Evolutionary conservation across 2,329 filamentous ascomycete genomes (phyloP).

Genomic region (Pseudogymnoascus sp.): DNA sequence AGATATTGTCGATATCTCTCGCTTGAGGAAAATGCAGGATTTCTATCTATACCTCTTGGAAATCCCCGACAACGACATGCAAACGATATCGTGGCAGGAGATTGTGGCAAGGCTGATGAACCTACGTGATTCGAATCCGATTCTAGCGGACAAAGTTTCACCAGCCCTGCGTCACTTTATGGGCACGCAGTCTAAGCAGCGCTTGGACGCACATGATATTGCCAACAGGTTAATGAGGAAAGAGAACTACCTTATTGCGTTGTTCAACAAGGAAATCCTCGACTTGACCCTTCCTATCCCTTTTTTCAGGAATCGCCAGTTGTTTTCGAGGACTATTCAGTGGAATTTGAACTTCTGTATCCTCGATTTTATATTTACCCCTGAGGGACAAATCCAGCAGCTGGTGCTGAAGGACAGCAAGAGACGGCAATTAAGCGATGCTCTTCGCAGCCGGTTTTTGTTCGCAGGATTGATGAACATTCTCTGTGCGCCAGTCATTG

Average conservation of each 20-base stretch:
- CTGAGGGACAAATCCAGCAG: conserved; percentile 76
- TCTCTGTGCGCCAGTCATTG: conserved; percentile 75
- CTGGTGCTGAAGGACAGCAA: conserved; percentile 79
- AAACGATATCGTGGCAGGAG: conserved; percentile 67
- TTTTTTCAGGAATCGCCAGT: conserved; percentile 66
- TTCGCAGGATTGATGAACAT: conserved; percentile 83
- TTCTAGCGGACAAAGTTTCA: conserved; percentile 54
- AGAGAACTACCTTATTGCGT: conserved; percentile 92
- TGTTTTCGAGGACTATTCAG: conserved; percentile 83
- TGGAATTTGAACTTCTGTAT: conserved; percentile 90
- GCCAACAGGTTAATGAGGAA: conserved; percentile 93
- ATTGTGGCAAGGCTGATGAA: conserved; percentile 62
- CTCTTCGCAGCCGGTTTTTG: conserved; percentile 66
- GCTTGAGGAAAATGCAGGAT: conserved; percentile 55
- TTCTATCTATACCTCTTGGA: conserved; percentile 62
- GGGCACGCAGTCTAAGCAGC: conserved; percentile 82
- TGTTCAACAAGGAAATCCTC: conserved; percentile 94
- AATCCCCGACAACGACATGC: conserved; percentile 61
- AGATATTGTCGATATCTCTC: conserved; percentile 48
- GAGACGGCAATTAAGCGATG: conserved; percentile 68
- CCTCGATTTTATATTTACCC: conserved; percentile 89
- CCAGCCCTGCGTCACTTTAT: conserved; percentile 51
- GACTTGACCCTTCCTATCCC: conserved; percentile 81
- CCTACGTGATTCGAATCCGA: conserved; percentile 59
- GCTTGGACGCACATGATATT: conserved; percentile 93